These are phyloP conservation scores for Podaxis carcinomalis DNA, from an alignment of 768 basidiomycete species.

Conservation along the genomic window DNA sequence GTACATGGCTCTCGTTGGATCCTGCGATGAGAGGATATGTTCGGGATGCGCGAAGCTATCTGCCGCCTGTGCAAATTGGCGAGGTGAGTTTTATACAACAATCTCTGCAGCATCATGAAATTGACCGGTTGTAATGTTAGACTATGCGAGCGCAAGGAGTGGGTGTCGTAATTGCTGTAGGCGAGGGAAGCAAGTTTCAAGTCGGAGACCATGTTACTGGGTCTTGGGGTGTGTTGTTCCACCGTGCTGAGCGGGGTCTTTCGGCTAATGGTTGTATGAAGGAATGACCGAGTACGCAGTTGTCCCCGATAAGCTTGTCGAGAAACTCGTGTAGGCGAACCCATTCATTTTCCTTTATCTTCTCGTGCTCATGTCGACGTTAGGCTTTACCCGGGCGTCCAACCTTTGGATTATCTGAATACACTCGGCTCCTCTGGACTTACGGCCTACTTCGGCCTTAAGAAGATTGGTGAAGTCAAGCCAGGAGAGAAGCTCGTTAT, in stretches of 20 bases:
- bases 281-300: constrained; percentile 80
- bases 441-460: constrained; percentile 89
- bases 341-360: background rate
- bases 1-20: constrained; percentile 78
- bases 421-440: constrained; percentile 73
- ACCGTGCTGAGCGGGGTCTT: background rate
- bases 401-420: constrained; percentile 76
- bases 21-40: constrained; percentile 89
- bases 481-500: constrained; percentile 81
- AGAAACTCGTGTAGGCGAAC: constrained; percentile 51
- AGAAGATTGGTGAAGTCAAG: constrained; percentile 77
- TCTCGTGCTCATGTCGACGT: background rate
- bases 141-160: constrained; percentile 73
- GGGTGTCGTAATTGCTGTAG: constrained; percentile 60
- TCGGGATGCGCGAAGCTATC: constrained; percentile 64
- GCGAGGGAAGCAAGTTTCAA: constrained; percentile 47
- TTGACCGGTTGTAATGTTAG: constrained; percentile 17
- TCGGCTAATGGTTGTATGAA: constrained; percentile 19
- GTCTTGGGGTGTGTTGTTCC: constrained; percentile 45
- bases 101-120: background rate
- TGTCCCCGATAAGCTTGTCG: constrained; percentile 45
- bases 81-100: constrained; percentile 30
- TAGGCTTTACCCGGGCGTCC: constrained; percentile 56
- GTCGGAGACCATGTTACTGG: constrained; percentile 71
- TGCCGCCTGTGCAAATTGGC: constrained; percentile 69